Base-by-base conservation (phyloP, 2,329 filamentous ascomycete species). In the Pseudogymnoascus sp. region DNA sequence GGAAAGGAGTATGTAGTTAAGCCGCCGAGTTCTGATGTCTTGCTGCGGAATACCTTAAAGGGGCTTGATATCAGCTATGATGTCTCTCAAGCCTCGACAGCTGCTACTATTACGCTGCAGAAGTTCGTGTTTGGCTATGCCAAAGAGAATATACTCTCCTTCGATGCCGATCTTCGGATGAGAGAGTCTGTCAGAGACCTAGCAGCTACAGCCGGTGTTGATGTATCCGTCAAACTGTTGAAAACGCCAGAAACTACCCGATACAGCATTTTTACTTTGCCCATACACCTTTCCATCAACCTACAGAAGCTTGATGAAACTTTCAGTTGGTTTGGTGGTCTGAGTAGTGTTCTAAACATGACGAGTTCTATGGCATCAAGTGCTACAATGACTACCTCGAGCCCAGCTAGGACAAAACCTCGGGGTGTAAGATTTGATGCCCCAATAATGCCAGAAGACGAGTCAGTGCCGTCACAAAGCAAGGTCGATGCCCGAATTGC, bases 281-380 rank as follows among this genome's bases (percentile, higher is more conserved):
- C 93, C 5, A 75, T 97, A 1, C 84, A 87, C 64, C 74, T 96
- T 9, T 83, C 87, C 64, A 76, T 97, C 42, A 90, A 97, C 71
- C 78, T 97, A 15, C 87, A 88, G 67, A 84, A 85, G 63, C 77
- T 97, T 21, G 95, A 97, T 69, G 92, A 96, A 70, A 90, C 90
- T 0, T 86, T 97, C 65, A 85, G 86, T 63, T 91, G 90, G 81
- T 93, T 97, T 75, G 95, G 95, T 36, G 95, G 95, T 0, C 79
- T 99, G 47, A 96, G 93, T 74, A 91, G 92, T 68, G 88, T 99
- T 62, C 78, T 99, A 47, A 96, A 95, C 70, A 84, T 97, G 73
- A 90, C 92, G 66, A 89, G 84, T 65, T 96, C 93, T 0, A 89
- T 96, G 67, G 85, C 88, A 10, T 92, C 90, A 0, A 88, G 84